These are phyloP conservation scores for Trichoderma hamatum DNA, from an alignment of 2,329 filamentous ascomycete species.

Conservation along the genomic window DNA sequence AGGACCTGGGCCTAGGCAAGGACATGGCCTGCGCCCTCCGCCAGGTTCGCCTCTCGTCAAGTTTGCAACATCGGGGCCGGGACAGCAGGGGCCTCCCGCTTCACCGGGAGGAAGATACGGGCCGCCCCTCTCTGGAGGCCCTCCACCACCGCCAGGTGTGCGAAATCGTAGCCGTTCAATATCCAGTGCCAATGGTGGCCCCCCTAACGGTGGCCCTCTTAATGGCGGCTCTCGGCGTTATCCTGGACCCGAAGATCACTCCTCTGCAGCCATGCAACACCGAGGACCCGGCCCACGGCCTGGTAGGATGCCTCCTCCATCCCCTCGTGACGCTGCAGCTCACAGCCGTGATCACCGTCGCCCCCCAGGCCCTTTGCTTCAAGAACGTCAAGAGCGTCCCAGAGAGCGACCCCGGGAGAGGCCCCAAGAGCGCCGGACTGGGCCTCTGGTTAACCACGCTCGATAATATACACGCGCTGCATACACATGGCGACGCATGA, in stretches of 20 bases:
- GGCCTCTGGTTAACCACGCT: conserved; percentile 40
- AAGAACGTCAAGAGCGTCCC: conserved; percentile 31
- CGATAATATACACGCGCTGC: conserved; percentile 22
- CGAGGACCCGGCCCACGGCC: conserved; percentile 11
- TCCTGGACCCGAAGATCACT: conserved; percentile 28
- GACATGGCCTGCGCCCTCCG: conserved; percentile 49
- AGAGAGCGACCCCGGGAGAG: conserved; percentile 26
- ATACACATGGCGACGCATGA: neutral
- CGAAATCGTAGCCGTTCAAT: conserved; percentile 36
- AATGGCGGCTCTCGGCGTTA: neutral
- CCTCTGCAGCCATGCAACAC: conserved; percentile 33
- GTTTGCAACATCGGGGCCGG: conserved; percentile 41
- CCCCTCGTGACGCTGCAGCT: conserved; percentile 6
- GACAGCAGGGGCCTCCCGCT: conserved; percentile 29
- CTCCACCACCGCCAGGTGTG: conserved; percentile 28
- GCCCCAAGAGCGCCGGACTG: conserved; percentile 29
- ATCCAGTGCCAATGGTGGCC: conserved; percentile 26
- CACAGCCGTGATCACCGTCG: conserved; percentile 22
- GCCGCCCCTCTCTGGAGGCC: conserved; percentile 4
- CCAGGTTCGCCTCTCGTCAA: conserved; percentile 50
- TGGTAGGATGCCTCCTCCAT: conserved; percentile 20
- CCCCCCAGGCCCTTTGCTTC: conserved; percentile 12
- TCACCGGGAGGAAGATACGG: conserved; percentile 23
- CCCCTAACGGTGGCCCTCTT: neutral
- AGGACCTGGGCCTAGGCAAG: conserved; percentile 33